These are phyloP conservation scores for Penicillium sclerotigenum DNA, from an alignment of 2,329 filamentous ascomycete genomes.

Conservation along the genomic window DNA sequence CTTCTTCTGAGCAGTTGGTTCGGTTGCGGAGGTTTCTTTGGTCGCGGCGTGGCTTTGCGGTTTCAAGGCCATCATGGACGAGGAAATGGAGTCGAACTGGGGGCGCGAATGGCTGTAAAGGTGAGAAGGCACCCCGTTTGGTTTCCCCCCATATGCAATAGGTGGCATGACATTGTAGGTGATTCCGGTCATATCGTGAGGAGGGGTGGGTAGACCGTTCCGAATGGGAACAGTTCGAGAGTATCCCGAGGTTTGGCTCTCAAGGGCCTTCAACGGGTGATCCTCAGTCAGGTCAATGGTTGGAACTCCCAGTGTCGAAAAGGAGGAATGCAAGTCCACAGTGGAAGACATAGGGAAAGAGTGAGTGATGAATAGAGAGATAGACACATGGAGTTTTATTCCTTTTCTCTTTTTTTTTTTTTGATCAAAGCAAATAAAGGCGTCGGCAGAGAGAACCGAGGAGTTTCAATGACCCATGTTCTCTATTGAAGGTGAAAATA, in stretches of 20 bases:
- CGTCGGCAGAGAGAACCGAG: slow-evolving; percentile 8
- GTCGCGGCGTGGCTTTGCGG: slow-evolving; percentile 22
- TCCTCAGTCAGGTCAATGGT: slow-evolving; percentile 22
- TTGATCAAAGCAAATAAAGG: slow-evolving; percentile 6
- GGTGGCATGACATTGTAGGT: slow-evolving; percentile 35
- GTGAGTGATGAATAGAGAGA: slow-evolving; percentile 2
- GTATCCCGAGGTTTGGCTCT: slow-evolving; percentile 18
- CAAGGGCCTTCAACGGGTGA: slow-evolving; percentile 13
- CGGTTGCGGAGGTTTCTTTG: slow-evolving; percentile 22
- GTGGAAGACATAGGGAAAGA: slow-evolving; percentile 36
- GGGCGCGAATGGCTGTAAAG: slow-evolving; percentile 25
- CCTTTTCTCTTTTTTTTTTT: background rate
- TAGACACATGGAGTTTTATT: slow-evolving; percentile 13
- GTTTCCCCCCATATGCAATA: slow-evolving; percentile 32
- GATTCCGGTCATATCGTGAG: slow-evolving; percentile 43
- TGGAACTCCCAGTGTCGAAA: slow-evolving; percentile 26
- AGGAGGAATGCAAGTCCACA: slow-evolving; percentile 27
- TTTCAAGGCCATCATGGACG: slow-evolving; percentile 24
- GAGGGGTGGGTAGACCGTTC: slow-evolving; percentile 43
- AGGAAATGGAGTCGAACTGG: slow-evolving; percentile 21
- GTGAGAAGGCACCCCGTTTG: slow-evolving; percentile 26
- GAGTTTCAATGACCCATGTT: slow-evolving; percentile 17
- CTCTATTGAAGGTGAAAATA: slow-evolving; percentile 1
- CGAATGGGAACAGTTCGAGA: slow-evolving; percentile 38
- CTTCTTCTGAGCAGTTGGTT: slow-evolving; percentile 28